Conservation (phyloP, 768 basidiomycete species). For the Lentinula sp. region DNA sequence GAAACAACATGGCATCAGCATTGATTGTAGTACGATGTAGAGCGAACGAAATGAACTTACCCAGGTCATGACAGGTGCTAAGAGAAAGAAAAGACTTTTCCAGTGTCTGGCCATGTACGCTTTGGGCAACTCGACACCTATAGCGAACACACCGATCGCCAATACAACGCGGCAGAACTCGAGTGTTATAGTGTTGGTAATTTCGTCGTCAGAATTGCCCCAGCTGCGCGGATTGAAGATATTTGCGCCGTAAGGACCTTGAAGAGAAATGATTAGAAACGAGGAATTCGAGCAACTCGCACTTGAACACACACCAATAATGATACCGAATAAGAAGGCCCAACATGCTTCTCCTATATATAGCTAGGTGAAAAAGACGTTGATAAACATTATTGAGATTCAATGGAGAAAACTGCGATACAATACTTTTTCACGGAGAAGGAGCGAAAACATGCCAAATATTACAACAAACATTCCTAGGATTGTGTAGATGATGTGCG, state of each 20-base stretch:
- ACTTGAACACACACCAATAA: constrained; percentile 56
- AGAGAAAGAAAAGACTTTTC: constrained; percentile 80
- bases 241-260: constrained; percentile 78
- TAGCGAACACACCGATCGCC: constrained; percentile 95
- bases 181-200: constrained; percentile 74
- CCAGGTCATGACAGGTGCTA: constrained; percentile 82
- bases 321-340: constrained; percentile 91
- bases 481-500: constrained; percentile 61
- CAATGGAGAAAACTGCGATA: background rate
- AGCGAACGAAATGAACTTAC: constrained; percentile 25
- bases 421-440: constrained; percentile 80
- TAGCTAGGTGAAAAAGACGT: constrained; percentile 34
- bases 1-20: constrained; percentile 10
- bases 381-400: background rate
- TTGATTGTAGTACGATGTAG: constrained; percentile 5
- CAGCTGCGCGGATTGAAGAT: constrained; percentile 81
- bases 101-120: constrained; percentile 87
- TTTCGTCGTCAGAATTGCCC: constrained; percentile 43
- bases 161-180: constrained; percentile 91
- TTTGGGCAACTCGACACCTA: constrained; percentile 96
- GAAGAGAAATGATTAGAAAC: background rate
- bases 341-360: constrained; percentile 97
- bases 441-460: constrained; percentile 92
- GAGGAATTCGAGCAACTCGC: constrained; percentile 7
- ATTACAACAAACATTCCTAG: constrained; percentile 66